Base-by-base conservation (phyloP, 257 asterid species). In the Cruciata laevipes region DNA sequence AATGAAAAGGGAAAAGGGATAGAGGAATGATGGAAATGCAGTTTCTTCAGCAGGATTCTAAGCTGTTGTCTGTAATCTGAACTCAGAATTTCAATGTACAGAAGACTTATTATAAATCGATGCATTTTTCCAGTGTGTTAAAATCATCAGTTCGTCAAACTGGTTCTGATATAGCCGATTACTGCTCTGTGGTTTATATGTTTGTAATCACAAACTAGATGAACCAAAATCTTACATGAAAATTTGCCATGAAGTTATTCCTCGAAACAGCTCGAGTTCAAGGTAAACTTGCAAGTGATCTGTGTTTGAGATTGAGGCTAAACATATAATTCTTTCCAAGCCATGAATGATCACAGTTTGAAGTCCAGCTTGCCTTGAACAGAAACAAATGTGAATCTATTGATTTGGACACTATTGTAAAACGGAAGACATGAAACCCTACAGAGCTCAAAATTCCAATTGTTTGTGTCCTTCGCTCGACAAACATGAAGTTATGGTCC, bases 21-120 rank as follows among this genome's bases (percentile, higher is more conserved):
- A n/a, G 21, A 27, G 61, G 71, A 21, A 56, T 5, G 17, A 57
- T 14, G 5, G n/a, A 56, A 61, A 49, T 30, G 27, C 61, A 12
- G 38, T 14, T 60, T 25, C 32, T 11, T 10, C 63, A 57, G 77
- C 51, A 42, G 51, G 20, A 47, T 17, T 47, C 21, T 47, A 47
- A 17, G 55, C 60, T 53, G 60, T 53, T 16, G 27, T 47, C 40
- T 33, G 31, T 47, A 14, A 60, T 25, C 21, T 32, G 30, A 73
- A 60, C 66, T 49, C 61, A 27, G 24, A 31, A 30, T 63, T 47
- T 64, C 27, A 30, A 59, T 63, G 78, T 71, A 71, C 63, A 74
- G 71, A 58, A 62, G 44, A 61, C 68, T 11, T 42, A 35, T n/a
- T 58, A 40, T 53, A 18, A 25, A 68, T 55, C 52, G 17, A 47